These are phyloP conservation scores for Trichophyton verrucosum DNA, from an alignment of 2,329 filamentous ascomycete species.

Conservation along the genomic window DNA sequence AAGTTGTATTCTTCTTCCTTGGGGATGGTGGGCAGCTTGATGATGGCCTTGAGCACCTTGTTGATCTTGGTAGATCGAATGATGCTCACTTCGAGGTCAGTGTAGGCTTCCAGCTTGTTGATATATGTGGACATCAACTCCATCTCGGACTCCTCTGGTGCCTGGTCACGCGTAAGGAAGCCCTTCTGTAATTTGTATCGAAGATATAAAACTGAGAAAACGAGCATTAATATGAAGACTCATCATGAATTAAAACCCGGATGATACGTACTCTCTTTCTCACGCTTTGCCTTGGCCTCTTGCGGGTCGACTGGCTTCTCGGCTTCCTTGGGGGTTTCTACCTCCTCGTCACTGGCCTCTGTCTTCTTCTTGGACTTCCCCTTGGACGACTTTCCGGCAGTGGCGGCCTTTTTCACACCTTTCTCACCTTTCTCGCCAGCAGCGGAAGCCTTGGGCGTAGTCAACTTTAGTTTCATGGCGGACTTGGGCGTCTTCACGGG, in stretches of 20 bases:
- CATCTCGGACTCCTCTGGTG: conserved; percentile 64
- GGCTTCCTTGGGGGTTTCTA: conserved; percentile 37
- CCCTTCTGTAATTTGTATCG: conserved; percentile 92
- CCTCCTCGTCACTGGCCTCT: conserved; percentile 43
- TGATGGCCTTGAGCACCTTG: conserved; percentile 90
- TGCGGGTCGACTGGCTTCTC: conserved; percentile 43
- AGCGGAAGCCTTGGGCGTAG: conserved; percentile 46
- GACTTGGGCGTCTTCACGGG: conserved; percentile 55
- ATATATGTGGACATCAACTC: conserved; percentile 33
- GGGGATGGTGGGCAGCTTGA: conserved; percentile 76
- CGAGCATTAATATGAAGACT: conserved; percentile 4
- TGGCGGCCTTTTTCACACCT: conserved; percentile 36
- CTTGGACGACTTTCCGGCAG: conserved; percentile 44
- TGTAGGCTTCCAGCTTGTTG: conserved; percentile 64
- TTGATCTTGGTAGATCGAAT: conserved; percentile 93
- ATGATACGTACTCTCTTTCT: conserved; percentile 40
- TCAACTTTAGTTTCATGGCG: conserved; percentile 39
- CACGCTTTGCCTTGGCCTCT: conserved; percentile 44
- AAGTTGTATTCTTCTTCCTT: conserved; percentile 82
- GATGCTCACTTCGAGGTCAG: conserved; percentile 75
- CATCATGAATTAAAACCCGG: not conserved
- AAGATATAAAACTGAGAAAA: conserved; percentile 61
- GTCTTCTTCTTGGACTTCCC: conserved; percentile 51
- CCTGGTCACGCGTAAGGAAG: conserved; percentile 70
- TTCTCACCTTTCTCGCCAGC: conserved; percentile 29